These are phyloP conservation scores for Cystobasidium onofrii DNA, from an alignment of 768 basidiomycete species.

Conservation along the genomic window DNA sequence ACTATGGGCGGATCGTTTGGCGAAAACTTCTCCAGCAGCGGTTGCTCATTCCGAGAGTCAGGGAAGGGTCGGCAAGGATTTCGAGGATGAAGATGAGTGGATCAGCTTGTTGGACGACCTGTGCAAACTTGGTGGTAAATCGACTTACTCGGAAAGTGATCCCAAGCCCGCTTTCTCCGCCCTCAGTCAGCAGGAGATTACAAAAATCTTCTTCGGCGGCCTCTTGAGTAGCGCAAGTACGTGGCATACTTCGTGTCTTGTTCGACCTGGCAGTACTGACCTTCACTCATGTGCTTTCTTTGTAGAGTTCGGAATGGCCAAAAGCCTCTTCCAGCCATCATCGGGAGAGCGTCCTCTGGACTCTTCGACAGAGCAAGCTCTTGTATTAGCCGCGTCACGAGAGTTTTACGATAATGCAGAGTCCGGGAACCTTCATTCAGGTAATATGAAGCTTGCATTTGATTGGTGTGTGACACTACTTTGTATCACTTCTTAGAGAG, in stretches of 20 bases:
- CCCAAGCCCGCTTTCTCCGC: slow-evolving; percentile 9
- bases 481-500: not conserved
- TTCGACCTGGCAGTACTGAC: not conserved
- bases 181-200: slow-evolving; percentile 56
- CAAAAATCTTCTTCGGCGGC: slow-evolving; percentile 75
- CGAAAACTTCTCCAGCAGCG: slow-evolving; percentile 49
- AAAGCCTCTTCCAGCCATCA: slow-evolving; percentile 44
- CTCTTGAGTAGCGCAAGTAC: slow-evolving; percentile 77
- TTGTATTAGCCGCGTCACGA: slow-evolving; percentile 68
- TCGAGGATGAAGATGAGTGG: slow-evolving; percentile 68
- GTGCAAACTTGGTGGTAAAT: not conserved
- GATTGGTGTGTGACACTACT: slow-evolving; percentile 65
- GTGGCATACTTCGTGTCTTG: slow-evolving; percentile 46
- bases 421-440: slow-evolving; percentile 80
- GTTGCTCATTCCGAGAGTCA: slow-evolving; percentile 32
- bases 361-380: slow-evolving; percentile 55
- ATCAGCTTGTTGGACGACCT: slow-evolving; percentile 69
- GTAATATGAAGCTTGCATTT: slow-evolving; percentile 94
- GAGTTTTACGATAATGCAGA: slow-evolving; percentile 94
- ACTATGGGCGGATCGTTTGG: slow-evolving; percentile 78
- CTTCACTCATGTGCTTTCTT: not conserved
- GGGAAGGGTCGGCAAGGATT: slow-evolving; percentile 44
- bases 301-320: slow-evolving; percentile 42
- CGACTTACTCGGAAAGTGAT: not conserved
- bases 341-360: slow-evolving; percentile 51